Evolutionary conservation across 2,329 filamentous ascomycete species (phyloP), one percentile per base, ranked within the genome.

Genomic region (Diaporthe citrichinensis): DNA sequence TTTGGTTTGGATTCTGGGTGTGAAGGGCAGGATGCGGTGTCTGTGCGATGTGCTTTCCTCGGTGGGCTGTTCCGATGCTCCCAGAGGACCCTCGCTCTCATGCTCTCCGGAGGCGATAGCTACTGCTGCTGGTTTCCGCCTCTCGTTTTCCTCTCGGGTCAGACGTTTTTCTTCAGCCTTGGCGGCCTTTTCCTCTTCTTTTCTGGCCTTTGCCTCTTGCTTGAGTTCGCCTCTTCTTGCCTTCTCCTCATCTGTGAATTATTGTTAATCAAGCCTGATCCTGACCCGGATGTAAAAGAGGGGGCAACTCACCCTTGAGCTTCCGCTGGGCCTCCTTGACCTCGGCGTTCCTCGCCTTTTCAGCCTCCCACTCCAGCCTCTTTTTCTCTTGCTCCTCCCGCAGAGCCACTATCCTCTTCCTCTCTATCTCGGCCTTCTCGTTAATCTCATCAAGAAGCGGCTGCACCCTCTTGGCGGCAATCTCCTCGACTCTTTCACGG

Each of bases 361-460:
- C 88, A 62, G 84, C 86, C 62, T 87, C 87, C 67, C 90, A 88
- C 68, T 92, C 88, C 72, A 92, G 89, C 81, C 92, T 89, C 79
- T 90, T 89, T 77, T 92, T 88, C 75, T 95, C 92, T 76, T 91
- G 87, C 76, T 95, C 93, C 25, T 92, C 82, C 57, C 90, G 88
- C 15, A 90, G 84, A 78, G 92, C 90, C 62, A 92, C 87, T 76
- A 94, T 89, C 76, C 92, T 89, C 67, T 93, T 94, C 53, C 91
- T 88, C 81, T 95, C 92, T 77, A 88, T 88, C 80, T 95, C 93
- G 0, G 94, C 94, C 81, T 92, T 94, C 71, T 94, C 92, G 72
- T 93, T 92, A 77, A 98, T 97, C 78, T 97, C 94, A 78, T 98
- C 93, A 8, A 98, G 83, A 0, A 97, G 92, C 6, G 96, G 96